Evolutionary conservation across 129 eudicot genomes (phyloP).

Genomic region (Lactuca saligna): DNA sequence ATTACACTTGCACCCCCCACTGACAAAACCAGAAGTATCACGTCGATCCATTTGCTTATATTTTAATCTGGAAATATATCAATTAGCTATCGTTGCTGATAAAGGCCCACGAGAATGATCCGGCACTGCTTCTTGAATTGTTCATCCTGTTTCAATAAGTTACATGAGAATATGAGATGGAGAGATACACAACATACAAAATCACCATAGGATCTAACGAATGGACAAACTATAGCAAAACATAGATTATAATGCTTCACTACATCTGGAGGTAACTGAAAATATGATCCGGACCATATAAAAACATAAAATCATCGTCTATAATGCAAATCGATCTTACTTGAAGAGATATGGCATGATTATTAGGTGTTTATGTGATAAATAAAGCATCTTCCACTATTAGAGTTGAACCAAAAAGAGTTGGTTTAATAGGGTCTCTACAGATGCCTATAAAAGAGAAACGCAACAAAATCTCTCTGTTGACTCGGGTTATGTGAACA

Average conservation of each 20-base stretch:
- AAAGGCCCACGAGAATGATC: conserved; percentile 26
- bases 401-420: background rate
- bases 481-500: background rate
- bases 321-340: background rate
- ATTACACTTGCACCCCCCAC: conserved; percentile 74
- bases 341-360: background rate
- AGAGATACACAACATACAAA: background rate
- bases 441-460: background rate
- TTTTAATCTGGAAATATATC: conserved; percentile 22
- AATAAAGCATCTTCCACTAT: background rate
- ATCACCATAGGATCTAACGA: conserved; percentile 3
- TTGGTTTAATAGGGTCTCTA: background rate
- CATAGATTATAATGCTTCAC: conserved; percentile 1
- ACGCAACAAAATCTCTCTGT: background rate
- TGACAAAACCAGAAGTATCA: conserved; percentile 98
- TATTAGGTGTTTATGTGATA: background rate
- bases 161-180: conserved; percentile 10
- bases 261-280: background rate
- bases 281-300: background rate
- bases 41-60: conserved; percentile 78
- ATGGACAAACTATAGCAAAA: conserved; percentile 5
- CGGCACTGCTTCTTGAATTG: conserved; percentile 21
- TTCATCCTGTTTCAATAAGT: conserved; percentile 60
- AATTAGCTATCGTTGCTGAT: conserved; percentile 29
- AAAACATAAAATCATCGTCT: background rate